These are phyloP conservation scores for Elaphomyces granulatus DNA, from an alignment of 495 filamentous ascomycete genomes.

Conservation along the genomic window DNA sequence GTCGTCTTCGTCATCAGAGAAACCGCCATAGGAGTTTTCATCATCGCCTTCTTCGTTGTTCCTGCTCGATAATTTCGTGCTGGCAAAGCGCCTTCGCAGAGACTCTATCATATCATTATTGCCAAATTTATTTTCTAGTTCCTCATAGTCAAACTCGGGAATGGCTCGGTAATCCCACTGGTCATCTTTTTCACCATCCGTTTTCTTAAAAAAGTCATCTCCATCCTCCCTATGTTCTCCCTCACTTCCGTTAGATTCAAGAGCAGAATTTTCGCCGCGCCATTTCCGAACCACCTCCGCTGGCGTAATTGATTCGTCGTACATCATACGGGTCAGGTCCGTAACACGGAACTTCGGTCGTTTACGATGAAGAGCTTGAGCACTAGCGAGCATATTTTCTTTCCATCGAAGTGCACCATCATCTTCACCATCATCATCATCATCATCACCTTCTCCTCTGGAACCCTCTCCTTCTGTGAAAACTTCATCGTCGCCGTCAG, in stretches of 20 bases:
- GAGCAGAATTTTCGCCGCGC: slow-evolving; percentile 45
- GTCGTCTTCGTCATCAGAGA: slow-evolving; percentile 57
- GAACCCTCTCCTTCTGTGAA: too few relatives aligned
- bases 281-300: slow-evolving; percentile 62
- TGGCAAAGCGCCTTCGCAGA: slow-evolving; percentile 59
- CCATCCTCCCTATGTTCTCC: slow-evolving; percentile 46
- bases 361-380: slow-evolving; percentile 52
- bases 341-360: slow-evolving; percentile 54
- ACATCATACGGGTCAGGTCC: slow-evolving; percentile 76
- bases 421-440: slow-evolving; percentile 40
- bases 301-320: slow-evolving; percentile 66
- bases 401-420: slow-evolving; percentile 70
- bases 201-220: slow-evolving; percentile 73
- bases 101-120: slow-evolving; percentile 61
- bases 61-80: slow-evolving; percentile 40
- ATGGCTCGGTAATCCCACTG: slow-evolving; percentile 61
- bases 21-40: slow-evolving; percentile 34
- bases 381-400: slow-evolving; percentile 63
- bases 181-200: slow-evolving; percentile 45
- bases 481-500: slow-evolving; percentile 32
- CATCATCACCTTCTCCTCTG: slow-evolving; percentile 33
- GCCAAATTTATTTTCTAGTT: slow-evolving; percentile 73
- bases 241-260: slow-evolving; percentile 21
- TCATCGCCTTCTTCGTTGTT: slow-evolving; percentile 37
- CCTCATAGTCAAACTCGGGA: slow-evolving; percentile 65